These are phyloP conservation scores for Cryphonectria carpinicola DNA, from an alignment of 2,329 filamentous ascomycete species.

Conservation along the genomic window DNA sequence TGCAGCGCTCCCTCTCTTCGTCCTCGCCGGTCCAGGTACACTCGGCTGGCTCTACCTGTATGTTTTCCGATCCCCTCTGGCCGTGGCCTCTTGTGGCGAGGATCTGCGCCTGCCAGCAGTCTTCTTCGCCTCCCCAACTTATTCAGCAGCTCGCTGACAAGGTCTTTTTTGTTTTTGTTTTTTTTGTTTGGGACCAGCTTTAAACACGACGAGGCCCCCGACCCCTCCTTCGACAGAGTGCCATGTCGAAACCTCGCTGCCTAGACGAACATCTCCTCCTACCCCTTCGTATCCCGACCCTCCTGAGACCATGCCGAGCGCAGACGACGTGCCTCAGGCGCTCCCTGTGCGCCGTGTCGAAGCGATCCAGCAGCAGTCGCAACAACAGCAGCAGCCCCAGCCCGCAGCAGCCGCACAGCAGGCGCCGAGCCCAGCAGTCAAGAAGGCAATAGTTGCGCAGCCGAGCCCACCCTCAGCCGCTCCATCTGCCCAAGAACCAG, in stretches of 20 bases:
- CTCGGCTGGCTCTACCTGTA: constrained; percentile 57
- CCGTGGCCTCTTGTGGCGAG: background rate
- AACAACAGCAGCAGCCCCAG: constrained; percentile 20
- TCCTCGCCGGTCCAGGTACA: constrained; percentile 64
- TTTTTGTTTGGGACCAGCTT: constrained; percentile 13
- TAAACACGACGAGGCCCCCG: constrained; percentile 49
- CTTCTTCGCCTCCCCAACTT: constrained; percentile 21
- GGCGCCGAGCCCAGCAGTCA: constrained; percentile 42
- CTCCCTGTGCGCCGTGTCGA: constrained; percentile 50
- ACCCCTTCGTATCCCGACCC: constrained; percentile 54
- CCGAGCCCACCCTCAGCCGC: constrained; percentile 39
- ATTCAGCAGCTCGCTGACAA: constrained; percentile 17
- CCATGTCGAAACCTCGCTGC: constrained; percentile 52
- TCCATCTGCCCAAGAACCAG: constrained; percentile 32
- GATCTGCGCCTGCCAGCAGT: constrained; percentile 7
- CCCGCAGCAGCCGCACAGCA: constrained; percentile 43
- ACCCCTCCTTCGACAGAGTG: constrained; percentile 56
- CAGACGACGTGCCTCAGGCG: constrained; percentile 41
- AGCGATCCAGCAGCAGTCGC: constrained; percentile 42
- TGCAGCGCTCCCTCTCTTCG: constrained; percentile 66
- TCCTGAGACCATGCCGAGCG: constrained; percentile 15
- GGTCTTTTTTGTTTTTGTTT: background rate
- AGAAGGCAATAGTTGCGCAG: constrained; percentile 56
- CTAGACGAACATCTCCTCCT: constrained; percentile 56
- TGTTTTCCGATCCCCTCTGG: constrained; percentile 41